Evolutionary conservation across 2,329 filamentous ascomycete species (phyloP).

Genomic region (Aureobasidium sp.): DNA sequence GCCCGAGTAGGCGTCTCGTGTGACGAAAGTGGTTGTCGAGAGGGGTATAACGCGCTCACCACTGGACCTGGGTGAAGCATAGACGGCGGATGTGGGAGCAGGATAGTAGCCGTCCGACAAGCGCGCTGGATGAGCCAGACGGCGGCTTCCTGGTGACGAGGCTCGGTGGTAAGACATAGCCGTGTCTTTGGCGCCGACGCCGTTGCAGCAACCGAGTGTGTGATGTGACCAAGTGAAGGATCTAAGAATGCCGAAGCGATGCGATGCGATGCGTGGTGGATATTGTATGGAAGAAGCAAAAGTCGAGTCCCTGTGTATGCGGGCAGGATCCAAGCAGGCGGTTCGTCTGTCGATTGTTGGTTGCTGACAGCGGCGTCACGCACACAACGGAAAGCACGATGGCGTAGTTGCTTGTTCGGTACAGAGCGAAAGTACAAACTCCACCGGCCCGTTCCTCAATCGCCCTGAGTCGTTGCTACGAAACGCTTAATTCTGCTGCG

Average conservation of each 20-base stretch:
- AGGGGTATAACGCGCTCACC: constrained; percentile 28
- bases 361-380: constrained; percentile 6
- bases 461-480: neutral
- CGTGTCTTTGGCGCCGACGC: neutral
- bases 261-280: neutral
- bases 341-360: neutral
- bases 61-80: constrained; percentile 25
- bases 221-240: neutral
- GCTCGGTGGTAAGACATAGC: constrained; percentile 23
- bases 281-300: neutral
- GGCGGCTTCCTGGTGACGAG: constrained; percentile 26
- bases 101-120: constrained; percentile 23
- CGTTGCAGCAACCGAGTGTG: neutral
- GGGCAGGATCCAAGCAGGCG: neutral
- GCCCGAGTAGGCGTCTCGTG: constrained; percentile 35
- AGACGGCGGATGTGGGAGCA: constrained; percentile 11
- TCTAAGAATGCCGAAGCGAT: neutral
- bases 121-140: constrained; percentile 25
- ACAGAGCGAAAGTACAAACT: neutral
- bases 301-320: constrained; percentile 3
- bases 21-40: constrained; percentile 26
- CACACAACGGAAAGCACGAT: constrained; percentile 2
- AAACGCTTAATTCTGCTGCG: neutral
- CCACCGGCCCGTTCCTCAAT: neutral
- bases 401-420: neutral